Base-by-base conservation (phyloP, 352 stramenopile genomes). In the Pythium aquatile region DNA sequence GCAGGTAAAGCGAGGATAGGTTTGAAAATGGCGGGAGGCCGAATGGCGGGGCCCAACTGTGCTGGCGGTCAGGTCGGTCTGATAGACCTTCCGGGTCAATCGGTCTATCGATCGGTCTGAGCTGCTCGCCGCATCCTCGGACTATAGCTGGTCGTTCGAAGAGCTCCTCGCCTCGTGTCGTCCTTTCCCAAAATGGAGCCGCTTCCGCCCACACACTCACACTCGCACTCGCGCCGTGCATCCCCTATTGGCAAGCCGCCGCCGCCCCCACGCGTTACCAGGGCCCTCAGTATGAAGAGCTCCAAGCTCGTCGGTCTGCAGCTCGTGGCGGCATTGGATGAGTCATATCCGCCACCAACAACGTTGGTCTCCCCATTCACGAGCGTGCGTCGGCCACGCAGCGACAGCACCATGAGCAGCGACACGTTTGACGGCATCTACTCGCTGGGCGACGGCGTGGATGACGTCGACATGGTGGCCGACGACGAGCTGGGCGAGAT, bases 401-500 rank as follows among this genome's bases (percentile, higher is more conserved):
- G 57, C 58, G 63, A 70, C 52, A 65, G 57, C 53, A 58, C 63
- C 29, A 30, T 65, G 28, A 70, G 63, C 58, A 70, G 56, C 56
- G 63, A 70, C 58, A 66, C 58, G 5, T 71, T 71, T 26, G 65
- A 71, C 58, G 65, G 65, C 42, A 63, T 71, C 30, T 71, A 72
- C 49, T 58, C 59, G 46, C 47, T 72, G 2, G 60, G 52, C 26
- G 61, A 78, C 53, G 75, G 80, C 56, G 65, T 87, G 49, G 79
- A 91, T 62, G 57, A 65, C 17, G 83, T 87, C 28, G 58, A 49
- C 54, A 77, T 90, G 53, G 62, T 81, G 28, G 28, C 24, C 32
- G 61, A 78, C 44, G 61, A 78, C 53, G 75, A 83, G 55, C 62
- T 87, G 46, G 77, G 88, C 55, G 79, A 88, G 76, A 70, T 85